Base-by-base conservation (phyloP, 192 early-diverging fungal genomes). In the Backusella parvicylindrica region DNA sequence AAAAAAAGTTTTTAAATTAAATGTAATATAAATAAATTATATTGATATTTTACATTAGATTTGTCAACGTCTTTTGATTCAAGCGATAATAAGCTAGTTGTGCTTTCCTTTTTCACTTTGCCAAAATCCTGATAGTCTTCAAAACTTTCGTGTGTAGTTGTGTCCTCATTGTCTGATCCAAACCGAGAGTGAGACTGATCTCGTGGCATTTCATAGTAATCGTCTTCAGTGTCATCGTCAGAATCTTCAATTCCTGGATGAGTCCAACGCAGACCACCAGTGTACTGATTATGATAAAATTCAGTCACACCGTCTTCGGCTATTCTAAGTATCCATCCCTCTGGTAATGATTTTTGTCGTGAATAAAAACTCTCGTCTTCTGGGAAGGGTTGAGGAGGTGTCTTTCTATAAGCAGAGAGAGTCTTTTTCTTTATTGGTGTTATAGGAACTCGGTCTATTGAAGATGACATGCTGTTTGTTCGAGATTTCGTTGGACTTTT, bases 271-370 rank as follows among this genome's bases (percentile, higher is more conserved):
- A 83, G 67, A 18, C 77, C 84, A 21, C 77, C 63, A 9, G 84
- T 85, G 18, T 76, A 23, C 5, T 68, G 73, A 35, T 85, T 85
- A 18, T 71, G 76, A 64, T 81, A 84, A 70, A 74, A 83, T 64
- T 66, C 71, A 11, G 74, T 78, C 40, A 21, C 73, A 12, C 84
- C 84, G 64, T 83, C 74, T 28, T 83, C 79, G 8, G 84, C 67
- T 3, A 75, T 16, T 70, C 65, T 43, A 31, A 79, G 38, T 15
- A 30, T 40, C 78, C 78, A 79, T 0, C 78, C 78, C 32, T 69
- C 56, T 28, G 78, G 78, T 31, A 79, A 8, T 40, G 35, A 33
- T 41, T 28, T 73, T 26, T 53, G 60, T 13, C 53, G 53, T 60
- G 53, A 60, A 60, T 60, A 60, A 28, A 60, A 60, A 12, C 53